Conservation (phyloP, 2,329 filamentous ascomycete species). For the Alternaria tenuissima region DNA sequence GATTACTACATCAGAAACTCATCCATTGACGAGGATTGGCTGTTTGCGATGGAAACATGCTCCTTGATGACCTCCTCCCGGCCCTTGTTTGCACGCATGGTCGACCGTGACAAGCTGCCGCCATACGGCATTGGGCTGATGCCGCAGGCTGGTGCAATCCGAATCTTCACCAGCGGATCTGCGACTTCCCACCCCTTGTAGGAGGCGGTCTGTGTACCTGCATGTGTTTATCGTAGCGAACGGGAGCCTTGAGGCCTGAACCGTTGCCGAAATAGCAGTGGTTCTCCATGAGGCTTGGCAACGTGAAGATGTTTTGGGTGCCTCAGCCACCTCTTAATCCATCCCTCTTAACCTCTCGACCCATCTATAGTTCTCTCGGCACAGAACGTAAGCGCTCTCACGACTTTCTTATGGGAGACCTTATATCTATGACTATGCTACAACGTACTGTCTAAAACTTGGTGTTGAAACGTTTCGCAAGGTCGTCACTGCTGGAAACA, state of each 20-base stretch:
- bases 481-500: conserved; percentile 20
- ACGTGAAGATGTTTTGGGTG: conserved; percentile 28
- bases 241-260: conserved; percentile 23
- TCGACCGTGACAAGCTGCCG: conserved; percentile 24
- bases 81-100: conserved; percentile 37
- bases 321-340: conserved; percentile 20
- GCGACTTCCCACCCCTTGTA: conserved; percentile 28
- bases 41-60: conserved; percentile 14
- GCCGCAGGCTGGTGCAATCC: conserved; percentile 8
- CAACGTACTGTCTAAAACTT: conserved; percentile 16
- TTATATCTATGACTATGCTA: neutral
- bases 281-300: conserved; percentile 32
- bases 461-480: conserved; percentile 36
- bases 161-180: conserved; percentile 30
- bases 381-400: conserved; percentile 10
- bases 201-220: conserved; percentile 27
- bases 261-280: conserved; percentile 32
- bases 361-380: conserved; percentile 6
- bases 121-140: conserved; percentile 28
- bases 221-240: conserved; percentile 25
- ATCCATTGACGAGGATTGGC: conserved; percentile 9
- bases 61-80: conserved; percentile 1
- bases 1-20: conserved; percentile 4
- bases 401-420: neutral
- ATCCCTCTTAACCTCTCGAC: conserved; percentile 9